Conservation (phyloP, 2,329 filamentous ascomycete genomes). For the Penicillium occitanis region DNA sequence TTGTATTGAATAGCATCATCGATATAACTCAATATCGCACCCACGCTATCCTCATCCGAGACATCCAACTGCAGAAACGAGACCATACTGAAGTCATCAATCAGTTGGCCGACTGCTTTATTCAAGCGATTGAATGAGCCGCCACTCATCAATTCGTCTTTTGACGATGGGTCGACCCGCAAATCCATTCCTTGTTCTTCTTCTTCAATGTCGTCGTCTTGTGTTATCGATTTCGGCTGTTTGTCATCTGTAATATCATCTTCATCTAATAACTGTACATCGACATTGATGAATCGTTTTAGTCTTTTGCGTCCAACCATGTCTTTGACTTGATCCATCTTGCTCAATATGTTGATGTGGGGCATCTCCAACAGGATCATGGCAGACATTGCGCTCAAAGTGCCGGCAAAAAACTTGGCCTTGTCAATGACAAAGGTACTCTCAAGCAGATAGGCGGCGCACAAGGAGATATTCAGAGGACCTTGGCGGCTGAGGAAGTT, state of each 20-base stretch:
- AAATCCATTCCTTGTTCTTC: constrained; percentile 52
- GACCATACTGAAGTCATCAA: constrained; percentile 98
- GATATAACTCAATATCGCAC: constrained; percentile 81
- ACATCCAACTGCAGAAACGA: constrained; percentile 88
- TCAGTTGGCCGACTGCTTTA: constrained; percentile 81
- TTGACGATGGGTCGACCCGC: constrained; percentile 60
- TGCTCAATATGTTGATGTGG: constrained; percentile 92
- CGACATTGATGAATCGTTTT: constrained; percentile 85
- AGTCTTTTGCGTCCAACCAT: constrained; percentile 84
- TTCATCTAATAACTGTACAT: constrained; percentile 77
- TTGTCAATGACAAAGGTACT: constrained; percentile 93
- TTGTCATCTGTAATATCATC: constrained; percentile 26
- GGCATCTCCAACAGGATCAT: constrained; percentile 99
- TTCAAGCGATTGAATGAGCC: constrained; percentile 80
- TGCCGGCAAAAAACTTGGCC: constrained; percentile 96
- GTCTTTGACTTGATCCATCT: constrained; percentile 95
- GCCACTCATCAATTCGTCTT: constrained; percentile 73
- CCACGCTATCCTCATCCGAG: constrained; percentile 88
- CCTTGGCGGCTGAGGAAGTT: constrained; percentile 77
- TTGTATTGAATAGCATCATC: constrained; percentile 93
- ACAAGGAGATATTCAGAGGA: constrained; percentile 83
- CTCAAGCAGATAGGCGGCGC: constrained; percentile 91
- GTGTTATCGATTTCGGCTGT: constrained; percentile 45
- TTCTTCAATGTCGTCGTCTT: constrained; percentile 24
- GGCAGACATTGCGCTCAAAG: constrained; percentile 93